A percentile compares a stretch with the other conserved stretches of the same genome.
Evolutionary conservation across 495 filamentous ascomycete genomes (phyloP).

Genomic region (Neurospora cerealis): DNA sequence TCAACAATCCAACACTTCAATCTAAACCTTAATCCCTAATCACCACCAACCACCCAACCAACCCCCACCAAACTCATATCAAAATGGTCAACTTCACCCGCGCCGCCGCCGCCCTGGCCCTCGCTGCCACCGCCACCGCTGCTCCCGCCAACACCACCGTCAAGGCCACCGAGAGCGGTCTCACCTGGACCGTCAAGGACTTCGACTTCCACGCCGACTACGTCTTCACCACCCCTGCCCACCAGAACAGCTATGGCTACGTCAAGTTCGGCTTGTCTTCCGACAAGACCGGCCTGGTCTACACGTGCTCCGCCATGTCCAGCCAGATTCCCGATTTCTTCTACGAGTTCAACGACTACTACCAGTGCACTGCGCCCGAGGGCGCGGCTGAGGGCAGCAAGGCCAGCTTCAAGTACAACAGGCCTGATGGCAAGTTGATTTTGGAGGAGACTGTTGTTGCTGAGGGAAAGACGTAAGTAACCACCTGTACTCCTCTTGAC

Average conservation of each 20-base stretch:
- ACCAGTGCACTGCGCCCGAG: slow-evolving; percentile 16
- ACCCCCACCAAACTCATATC: background rate
- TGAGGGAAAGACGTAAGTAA: slow-evolving; percentile 24
- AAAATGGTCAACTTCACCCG: background rate
- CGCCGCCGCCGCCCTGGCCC: background rate
- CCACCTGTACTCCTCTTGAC: background rate
- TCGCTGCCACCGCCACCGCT: background rate
- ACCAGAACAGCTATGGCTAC: slow-evolving; percentile 8
- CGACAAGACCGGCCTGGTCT: slow-evolving; percentile 19
- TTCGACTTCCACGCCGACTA: slow-evolving; percentile 8
- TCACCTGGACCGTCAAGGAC: slow-evolving; percentile 1
- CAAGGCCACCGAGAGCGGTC: background rate
- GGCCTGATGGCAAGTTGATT: slow-evolving; percentile 17
- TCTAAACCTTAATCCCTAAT: background rate
- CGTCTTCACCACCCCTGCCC: slow-evolving; percentile 4
- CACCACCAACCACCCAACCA: background rate
- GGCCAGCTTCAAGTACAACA: slow-evolving; percentile 25
- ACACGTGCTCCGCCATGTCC: slow-evolving; percentile 20
- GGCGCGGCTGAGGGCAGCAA: background rate
- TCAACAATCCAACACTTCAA: background rate
- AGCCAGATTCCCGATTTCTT: slow-evolving; percentile 25
- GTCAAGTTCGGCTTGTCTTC: slow-evolving; percentile 23
- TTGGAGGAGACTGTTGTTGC: slow-evolving; percentile 29
- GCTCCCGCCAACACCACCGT: background rate
- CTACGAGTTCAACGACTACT: slow-evolving; percentile 20